These are phyloP conservation scores for Zygosaccharomyces gambellarensis DNA, from an alignment of 805 yeast species.

Conservation along the genomic window DNA sequence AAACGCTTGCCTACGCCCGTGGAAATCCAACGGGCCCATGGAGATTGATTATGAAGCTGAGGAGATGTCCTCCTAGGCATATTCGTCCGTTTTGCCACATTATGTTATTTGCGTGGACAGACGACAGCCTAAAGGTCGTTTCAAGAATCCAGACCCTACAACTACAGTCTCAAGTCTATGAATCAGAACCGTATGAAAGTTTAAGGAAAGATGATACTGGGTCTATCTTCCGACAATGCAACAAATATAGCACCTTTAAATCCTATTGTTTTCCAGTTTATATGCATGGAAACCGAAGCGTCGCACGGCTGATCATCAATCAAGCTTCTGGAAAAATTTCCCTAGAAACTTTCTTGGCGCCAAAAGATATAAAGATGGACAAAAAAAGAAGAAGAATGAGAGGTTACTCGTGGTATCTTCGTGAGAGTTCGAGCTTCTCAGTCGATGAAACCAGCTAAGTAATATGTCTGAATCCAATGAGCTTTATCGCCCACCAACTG, in stretches of 20 bases:
- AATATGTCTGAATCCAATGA: not conserved
- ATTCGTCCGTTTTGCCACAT: too few species aligned
- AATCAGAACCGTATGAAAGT: too few species aligned
- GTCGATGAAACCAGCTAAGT: not conserved
- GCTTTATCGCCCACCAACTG: not conserved
- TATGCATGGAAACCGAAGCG: not conserved
- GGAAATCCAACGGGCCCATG: too few species aligned
- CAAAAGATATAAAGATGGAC: not conserved
- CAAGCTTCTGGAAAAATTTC: constrained; percentile 1
- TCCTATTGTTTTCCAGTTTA: not conserved
- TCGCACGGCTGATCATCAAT: constrained; percentile 1
- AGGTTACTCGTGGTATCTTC: too few species aligned
- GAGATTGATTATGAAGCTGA: too few species aligned
- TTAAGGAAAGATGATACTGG: not conserved
- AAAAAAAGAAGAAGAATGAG: not conserved
- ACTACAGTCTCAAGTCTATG: too few species aligned
- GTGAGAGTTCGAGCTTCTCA: too few species aligned
- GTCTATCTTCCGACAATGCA: not conserved
- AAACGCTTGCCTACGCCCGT: too few species aligned
- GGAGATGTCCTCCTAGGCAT: too few species aligned
- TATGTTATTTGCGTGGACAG: too few species aligned
- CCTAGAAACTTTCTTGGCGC: not conserved
- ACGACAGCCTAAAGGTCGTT: too few species aligned
- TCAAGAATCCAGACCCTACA: too few species aligned
- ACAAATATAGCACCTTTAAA: not conserved